Conservation (phyloP, 192 early-diverging fungal species). For the Paraglomus occultum region DNA sequence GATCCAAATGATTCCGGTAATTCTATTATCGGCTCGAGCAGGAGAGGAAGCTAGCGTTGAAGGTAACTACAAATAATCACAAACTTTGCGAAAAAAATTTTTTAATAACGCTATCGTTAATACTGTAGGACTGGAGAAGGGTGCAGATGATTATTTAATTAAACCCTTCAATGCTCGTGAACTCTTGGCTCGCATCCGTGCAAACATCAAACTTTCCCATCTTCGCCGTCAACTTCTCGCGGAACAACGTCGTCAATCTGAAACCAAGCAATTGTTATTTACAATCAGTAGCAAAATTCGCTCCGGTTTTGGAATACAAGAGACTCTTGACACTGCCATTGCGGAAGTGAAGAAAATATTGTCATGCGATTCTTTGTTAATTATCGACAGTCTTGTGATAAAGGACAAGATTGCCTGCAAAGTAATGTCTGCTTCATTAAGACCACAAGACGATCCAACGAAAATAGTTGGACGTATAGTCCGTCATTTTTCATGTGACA, state of each 20-base stretch:
- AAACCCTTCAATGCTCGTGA: constrained; percentile 51
- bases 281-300: constrained; percentile 38
- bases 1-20: constrained; percentile 52
- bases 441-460: too few species aligned
- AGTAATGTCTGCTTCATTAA: neutral
- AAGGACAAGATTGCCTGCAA: neutral
- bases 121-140: constrained; percentile 40
- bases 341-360: constrained; percentile 39
- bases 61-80: constrained; percentile 30
- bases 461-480: too few species aligned
- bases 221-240: constrained; percentile 42
- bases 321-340: constrained; percentile 35
- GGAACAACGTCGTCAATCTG: constrained; percentile 35
- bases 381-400: constrained; percentile 21
- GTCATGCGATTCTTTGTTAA: constrained; percentile 36
- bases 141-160: constrained; percentile 60
- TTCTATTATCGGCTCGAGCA: constrained; percentile 53
- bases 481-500: too few species aligned
- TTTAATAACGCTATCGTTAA: neutral
- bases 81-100: neutral
- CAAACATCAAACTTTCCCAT: constrained; percentile 48
- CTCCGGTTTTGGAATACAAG: constrained; percentile 34
- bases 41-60: constrained; percentile 51
- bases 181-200: constrained; percentile 52
- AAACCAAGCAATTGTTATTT: constrained; percentile 42